Conservation (phyloP, 1,284 basidiomycete species). For the Cystobasidiaceae sp. region DNA sequence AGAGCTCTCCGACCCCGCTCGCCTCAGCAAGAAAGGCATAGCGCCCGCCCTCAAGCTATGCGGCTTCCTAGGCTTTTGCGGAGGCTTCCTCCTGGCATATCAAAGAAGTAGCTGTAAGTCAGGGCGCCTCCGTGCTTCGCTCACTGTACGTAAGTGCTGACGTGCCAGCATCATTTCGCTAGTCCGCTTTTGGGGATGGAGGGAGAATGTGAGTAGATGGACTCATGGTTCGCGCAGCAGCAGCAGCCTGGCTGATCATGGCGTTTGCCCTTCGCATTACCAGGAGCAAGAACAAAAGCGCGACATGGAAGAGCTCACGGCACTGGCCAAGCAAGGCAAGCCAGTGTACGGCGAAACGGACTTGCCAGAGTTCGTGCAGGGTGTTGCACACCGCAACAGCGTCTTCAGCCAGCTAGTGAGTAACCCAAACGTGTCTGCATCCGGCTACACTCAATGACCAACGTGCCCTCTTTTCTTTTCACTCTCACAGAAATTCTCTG, state of each 20-base stretch:
- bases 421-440: background rate
- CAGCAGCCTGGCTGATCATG: background rate
- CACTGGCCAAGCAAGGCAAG: conserved; percentile 65
- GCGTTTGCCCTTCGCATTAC: background rate
- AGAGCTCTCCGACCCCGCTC: conserved; percentile 52
- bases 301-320: conserved; percentile 70
- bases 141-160: background rate
- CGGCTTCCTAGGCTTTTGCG: conserved; percentile 64
- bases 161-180: background rate
- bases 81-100: conserved; percentile 91
- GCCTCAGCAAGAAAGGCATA: conserved; percentile 31
- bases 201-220: conserved; percentile 64
- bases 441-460: background rate
- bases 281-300: conserved; percentile 61
- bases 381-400: conserved; percentile 81
- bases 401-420: conserved; percentile 72
- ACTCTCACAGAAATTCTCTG: conserved; percentile 43
- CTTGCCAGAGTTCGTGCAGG: conserved; percentile 82
- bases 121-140: background rate
- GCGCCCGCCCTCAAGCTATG: conserved; percentile 50
- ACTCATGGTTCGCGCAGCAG: background rate
- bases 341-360: conserved; percentile 76
- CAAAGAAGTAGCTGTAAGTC: conserved; percentile 76
- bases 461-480: conserved; percentile 28
- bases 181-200: conserved; percentile 97